These are phyloP conservation scores for Beauveria scarabaeidicola DNA, from an alignment of 2,329 filamentous ascomycete species.

Conservation along the genomic window DNA sequence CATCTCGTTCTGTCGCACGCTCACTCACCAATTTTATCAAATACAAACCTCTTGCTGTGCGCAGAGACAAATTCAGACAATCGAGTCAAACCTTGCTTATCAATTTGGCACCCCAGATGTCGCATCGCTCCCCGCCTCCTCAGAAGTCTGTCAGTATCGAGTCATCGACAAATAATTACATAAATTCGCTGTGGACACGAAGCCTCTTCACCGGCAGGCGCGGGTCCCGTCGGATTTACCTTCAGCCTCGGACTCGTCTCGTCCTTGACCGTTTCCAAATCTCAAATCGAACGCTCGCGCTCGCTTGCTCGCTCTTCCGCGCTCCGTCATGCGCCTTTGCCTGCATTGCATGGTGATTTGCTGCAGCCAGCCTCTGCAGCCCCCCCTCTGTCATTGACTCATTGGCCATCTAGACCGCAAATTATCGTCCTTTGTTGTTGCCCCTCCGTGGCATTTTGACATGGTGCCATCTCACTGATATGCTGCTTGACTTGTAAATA, in stretches of 20 bases:
- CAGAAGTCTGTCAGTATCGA: too few relatives aligned
- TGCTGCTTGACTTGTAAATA: too few relatives aligned
- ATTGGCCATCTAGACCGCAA: too few relatives aligned
- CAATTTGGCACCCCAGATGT: not conserved
- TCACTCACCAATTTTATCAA: not conserved
- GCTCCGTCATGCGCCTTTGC: not conserved
- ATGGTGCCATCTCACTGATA: too few relatives aligned
- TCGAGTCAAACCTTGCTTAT: not conserved
- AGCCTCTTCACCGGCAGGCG: not conserved
- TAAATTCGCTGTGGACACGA: not conserved
- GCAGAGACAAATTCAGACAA: not conserved
- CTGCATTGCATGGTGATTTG: too few relatives aligned
- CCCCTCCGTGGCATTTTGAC: too few relatives aligned
- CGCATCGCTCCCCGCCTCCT: not conserved
- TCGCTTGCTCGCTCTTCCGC: not conserved
- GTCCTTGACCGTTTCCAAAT: not conserved
- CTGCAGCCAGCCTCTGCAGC: too few relatives aligned
- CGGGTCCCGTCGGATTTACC: constrained; percentile 1
- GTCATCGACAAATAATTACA: not conserved
- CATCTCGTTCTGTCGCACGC: not conserved
- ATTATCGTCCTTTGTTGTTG: too few relatives aligned
- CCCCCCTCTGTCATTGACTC: too few relatives aligned
- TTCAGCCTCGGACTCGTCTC: constrained; percentile 3
- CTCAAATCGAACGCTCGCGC: not conserved
- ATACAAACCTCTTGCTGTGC: not conserved